These are phyloP conservation scores for Wickerhamomyces chambardii DNA, from an alignment of 805 yeast species.

Conservation along the genomic window DNA sequence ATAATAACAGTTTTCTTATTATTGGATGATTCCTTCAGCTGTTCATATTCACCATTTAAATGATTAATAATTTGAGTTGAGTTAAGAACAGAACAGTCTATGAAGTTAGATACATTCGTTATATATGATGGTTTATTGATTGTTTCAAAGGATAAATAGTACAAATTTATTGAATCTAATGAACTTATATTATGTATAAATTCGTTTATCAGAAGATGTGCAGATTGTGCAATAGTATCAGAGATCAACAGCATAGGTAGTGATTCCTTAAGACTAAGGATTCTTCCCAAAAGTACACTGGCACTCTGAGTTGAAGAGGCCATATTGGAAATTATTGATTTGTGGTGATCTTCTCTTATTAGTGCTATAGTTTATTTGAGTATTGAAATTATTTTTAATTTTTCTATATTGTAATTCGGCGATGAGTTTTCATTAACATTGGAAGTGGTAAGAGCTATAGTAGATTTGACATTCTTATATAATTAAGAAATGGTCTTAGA, in stretches of 20 bases:
- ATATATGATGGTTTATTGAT: constrained; percentile 40
- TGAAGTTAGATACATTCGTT: constrained; percentile 21
- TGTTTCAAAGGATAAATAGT: constrained; percentile 67
- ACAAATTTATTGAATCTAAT: constrained; percentile 23
- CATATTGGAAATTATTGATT: constrained; percentile 11
- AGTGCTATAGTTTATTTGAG: too few relatives aligned
- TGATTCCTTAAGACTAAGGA: constrained; percentile 60
- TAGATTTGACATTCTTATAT: too few relatives aligned
- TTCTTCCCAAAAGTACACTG: constrained; percentile 55
- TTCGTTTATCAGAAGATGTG: constrained; percentile 47
- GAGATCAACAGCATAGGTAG: constrained; percentile 64
- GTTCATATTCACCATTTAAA: constrained; percentile 3
- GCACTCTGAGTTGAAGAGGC: constrained; percentile 28
- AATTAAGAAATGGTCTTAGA: too few relatives aligned
- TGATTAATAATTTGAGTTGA: constrained; percentile 17
- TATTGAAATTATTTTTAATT: too few relatives aligned
- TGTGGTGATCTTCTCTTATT: too few relatives aligned
- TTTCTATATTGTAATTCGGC: too few relatives aligned
- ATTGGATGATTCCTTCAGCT: constrained; percentile 1
- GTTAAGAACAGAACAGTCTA: constrained; percentile 30
- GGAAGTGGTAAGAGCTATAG: too few relatives aligned
- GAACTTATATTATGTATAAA: constrained; percentile 30
- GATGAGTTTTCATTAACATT: too few relatives aligned
- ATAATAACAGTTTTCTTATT: constrained; percentile 34
- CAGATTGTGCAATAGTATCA: constrained; percentile 69